Evolutionary conservation across 495 filamentous ascomycete genomes (phyloP), one percentile per base, ranked within the genome.

Genomic region (Acidiella bohemica): DNA sequence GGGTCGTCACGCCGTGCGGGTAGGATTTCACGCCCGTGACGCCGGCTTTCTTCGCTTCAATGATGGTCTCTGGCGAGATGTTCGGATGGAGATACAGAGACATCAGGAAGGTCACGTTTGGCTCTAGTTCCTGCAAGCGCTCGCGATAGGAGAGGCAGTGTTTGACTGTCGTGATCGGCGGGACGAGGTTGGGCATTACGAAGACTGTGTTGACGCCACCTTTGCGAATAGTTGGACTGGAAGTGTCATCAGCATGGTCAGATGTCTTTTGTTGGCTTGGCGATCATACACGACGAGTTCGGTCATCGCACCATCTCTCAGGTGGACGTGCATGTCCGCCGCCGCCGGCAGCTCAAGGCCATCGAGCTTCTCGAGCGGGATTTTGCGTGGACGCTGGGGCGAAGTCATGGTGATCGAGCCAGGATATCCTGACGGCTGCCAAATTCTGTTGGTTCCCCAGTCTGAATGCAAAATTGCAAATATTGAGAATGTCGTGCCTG

Each of bases 101-200:
- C 86, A 95, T 93, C 41, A 93, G 71, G 54, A 75, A 94, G 41
- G 70, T 76, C 30, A 94, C 77, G 25, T 72, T 68, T 0, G 79
- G 77, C 34, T 80, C 81, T 48, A 87, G 63, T 36, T 69, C 65
- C 48, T 71, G 62, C 34, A 95, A 69, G 7, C 66, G 65, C 36
- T 67, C 59, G 49, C 79, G 69, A 63, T 93, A 95, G 37, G 78
- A 73, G 13, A 93, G 61, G 20, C 82, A 84, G 56, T 77, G 72
- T 41, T 70, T 62, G 29, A 87, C 78, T 12, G 73, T 82, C 3
- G 76, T 81, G 41, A 90, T 67, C 12, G 82, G 84, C 10, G 88
- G 87, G 16, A 70, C 64, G 36, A 81, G 64, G 55, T 84, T 83
- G 2, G 76, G 77, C 81, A 90, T 88, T 32, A 94, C 84, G 59